Evolutionary conservation across 768 basidiomycete species (phyloP).

Genomic region (Phylloporus sp.): DNA sequence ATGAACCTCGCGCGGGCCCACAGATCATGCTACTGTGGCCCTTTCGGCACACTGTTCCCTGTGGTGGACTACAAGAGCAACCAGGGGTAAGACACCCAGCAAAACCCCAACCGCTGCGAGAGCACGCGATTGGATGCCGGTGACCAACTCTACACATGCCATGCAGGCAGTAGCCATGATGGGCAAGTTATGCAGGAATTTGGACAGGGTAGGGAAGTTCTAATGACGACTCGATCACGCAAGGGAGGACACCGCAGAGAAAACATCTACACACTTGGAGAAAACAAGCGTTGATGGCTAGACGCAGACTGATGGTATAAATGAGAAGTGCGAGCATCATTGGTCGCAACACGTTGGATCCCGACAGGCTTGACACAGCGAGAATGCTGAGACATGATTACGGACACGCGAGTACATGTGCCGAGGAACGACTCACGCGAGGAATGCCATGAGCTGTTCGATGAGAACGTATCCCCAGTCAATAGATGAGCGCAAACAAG

Average conservation of each 20-base stretch:
- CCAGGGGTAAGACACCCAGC: slow-evolving; percentile 8
- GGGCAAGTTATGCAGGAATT: slow-evolving; percentile 17
- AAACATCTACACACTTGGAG: slow-evolving; percentile 1
- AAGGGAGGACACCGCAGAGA: background rate
- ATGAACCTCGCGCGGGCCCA: too few species aligned
- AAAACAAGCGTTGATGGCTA: slow-evolving; percentile 6
- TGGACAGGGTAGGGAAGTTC: slow-evolving; percentile 5
- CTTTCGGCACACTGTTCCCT: background rate
- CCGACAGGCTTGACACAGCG: slow-evolving; percentile 9
- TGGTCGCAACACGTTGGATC: slow-evolving; percentile 2
- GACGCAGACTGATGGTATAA: slow-evolving; percentile 22
- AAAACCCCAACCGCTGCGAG: slow-evolving; percentile 8
- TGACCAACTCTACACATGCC: slow-evolving; percentile 7
- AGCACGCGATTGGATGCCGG: slow-evolving; percentile 4
- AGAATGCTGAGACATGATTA: slow-evolving; percentile 6
- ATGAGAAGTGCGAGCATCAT: slow-evolving; percentile 16
- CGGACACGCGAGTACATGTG: too few species aligned
- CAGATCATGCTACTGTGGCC: background rate
- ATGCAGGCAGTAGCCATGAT: slow-evolving; percentile 10
- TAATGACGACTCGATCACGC: background rate
- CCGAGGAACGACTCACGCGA: slow-evolving; percentile 17
- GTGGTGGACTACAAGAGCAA: background rate
- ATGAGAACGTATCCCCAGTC: background rate
- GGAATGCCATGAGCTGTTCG: slow-evolving; percentile 13
- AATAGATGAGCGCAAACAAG: background rate